Base-by-base conservation (phyloP, 257 asterid species). In the Petrea volubilis region DNA sequence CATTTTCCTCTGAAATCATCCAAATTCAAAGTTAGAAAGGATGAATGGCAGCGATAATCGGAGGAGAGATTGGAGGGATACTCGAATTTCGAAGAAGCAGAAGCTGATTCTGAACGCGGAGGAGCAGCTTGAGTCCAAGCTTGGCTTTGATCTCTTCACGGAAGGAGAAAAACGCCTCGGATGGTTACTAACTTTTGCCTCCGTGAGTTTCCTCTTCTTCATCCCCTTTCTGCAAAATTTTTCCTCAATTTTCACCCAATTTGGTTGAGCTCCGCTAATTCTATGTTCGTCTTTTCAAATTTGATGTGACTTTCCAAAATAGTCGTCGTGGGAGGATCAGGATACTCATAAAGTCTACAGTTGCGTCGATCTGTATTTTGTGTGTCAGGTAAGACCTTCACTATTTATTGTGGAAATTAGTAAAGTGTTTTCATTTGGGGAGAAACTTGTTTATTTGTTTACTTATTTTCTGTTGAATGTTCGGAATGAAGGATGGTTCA, bases 271-370 rank as follows among this genome's bases (percentile, higher is more conserved):
- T 20, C 34, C n/a, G 24, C 41, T 34, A 7, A 23, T 36, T 64
- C 52, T 18, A 5, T 9, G 38, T 23, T 68, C 3, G 5, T 17
- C 15, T 40, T 29, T 21, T 10, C 17, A 13, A 55, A 17, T 68
- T 70, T 77, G 49, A 28, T 46, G 13, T 17, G 70, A 2, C 61
- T 63, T 61, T 62, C 29, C 13, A 0, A 12, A 24, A 25, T 50
- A 95, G 99, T 92, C 99, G 6, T 95, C 97, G 33, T 92, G 86
- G 97, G 99, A 95, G 88, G 97, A 95, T 77, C 89, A 82, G 69
- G 96, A 88, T 56, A 90, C 98, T 21, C 97, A 61, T 67, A 92
- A 78, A 80, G 93, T 70, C 75, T 90, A 92, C 79, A 88, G 99
- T 61, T 95, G 97, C 52, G 88, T 92, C 11, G 98, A 95, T 81